A percentile compares a stretch with the other conserved stretches of the same genome.
These are phyloP conservation scores for Croton setiger DNA, from an alignment of 441 rosid genomes.

Conservation along the genomic window DNA sequence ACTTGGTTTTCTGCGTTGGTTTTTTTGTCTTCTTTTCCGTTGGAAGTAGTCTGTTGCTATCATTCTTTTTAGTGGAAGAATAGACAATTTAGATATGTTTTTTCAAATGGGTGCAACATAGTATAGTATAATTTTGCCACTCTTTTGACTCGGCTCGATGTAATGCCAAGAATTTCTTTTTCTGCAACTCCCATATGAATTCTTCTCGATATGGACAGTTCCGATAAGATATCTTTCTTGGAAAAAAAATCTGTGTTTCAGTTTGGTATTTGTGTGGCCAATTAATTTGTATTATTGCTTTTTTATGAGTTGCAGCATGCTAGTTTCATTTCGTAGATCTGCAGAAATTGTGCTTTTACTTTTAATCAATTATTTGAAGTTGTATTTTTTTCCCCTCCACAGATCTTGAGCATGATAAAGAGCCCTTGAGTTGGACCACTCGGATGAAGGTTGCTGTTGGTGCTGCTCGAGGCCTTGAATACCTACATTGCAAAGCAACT, in stretches of 20 bases:
- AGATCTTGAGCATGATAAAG: slow-evolving; percentile 69
- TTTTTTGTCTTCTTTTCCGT: background rate
- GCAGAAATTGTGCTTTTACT: background rate
- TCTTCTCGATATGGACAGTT: too few relatives aligned
- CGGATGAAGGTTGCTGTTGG: slow-evolving; percentile 97
- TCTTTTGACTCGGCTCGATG: too few relatives aligned
- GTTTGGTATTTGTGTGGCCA: background rate
- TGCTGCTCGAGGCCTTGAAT: slow-evolving; percentile 88
- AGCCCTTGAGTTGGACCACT: slow-evolving; percentile 77
- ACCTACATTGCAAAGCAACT: slow-evolving; percentile 84
- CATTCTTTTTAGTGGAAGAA: background rate
- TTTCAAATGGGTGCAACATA: too few relatives aligned
- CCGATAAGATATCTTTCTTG: too few relatives aligned
- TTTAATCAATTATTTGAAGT: background rate
- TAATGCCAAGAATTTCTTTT: too few relatives aligned
- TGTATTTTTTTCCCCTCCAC: slow-evolving; percentile 11
- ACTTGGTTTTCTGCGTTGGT: too few relatives aligned
- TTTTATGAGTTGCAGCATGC: background rate
- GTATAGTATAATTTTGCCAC: too few relatives aligned
- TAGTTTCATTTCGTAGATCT: background rate
- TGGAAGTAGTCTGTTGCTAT: background rate
- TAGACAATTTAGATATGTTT: too few relatives aligned
- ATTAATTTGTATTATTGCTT: background rate
- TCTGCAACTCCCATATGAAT: too few relatives aligned
- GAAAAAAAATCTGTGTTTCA: too few relatives aligned